These are phyloP conservation scores for Colletotrichum scovillei DNA, from an alignment of 2,329 filamentous ascomycete genomes.

Conservation along the genomic window DNA sequence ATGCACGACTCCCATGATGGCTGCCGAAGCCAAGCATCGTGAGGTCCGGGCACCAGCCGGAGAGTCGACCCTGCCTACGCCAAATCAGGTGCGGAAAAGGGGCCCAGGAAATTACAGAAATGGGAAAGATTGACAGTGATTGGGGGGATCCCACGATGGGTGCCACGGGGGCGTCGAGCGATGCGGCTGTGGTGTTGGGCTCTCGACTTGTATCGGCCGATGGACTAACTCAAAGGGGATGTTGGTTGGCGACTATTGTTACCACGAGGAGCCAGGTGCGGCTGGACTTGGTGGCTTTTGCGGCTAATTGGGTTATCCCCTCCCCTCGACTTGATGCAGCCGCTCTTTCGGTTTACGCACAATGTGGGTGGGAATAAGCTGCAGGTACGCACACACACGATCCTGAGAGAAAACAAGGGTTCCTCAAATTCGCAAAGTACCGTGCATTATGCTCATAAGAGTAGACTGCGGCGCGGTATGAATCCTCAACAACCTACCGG, in stretches of 20 bases:
- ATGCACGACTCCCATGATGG: conserved; percentile 5
- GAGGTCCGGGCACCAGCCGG: conserved; percentile 18
- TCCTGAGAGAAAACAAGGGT: not conserved
- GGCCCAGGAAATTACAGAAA: conserved; percentile 32
- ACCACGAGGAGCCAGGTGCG: not conserved
- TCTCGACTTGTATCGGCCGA: conserved; percentile 9
- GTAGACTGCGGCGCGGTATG: not conserved
- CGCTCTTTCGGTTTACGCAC: not conserved
- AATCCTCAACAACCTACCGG: not conserved
- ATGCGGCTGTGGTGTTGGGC: not conserved
- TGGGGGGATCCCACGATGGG: conserved; percentile 26
- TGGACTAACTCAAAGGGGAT: conserved; percentile 18
- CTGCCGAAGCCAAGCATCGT: conserved; percentile 14
- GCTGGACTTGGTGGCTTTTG: conserved; percentile 1
- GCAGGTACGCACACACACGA: conserved; percentile 13
- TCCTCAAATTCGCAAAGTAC: not conserved
- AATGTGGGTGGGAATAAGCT: not conserved
- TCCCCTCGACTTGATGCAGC: not conserved
- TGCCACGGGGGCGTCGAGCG: conserved; percentile 12
- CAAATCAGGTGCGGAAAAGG: conserved; percentile 20
- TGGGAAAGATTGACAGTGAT: conserved; percentile 29
- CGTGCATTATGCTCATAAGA: not conserved
- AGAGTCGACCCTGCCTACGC: conserved; percentile 5
- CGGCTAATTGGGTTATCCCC: not conserved
- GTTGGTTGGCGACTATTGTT: not conserved